Percentiles rank a stretch among this genome's conserved stretches.
Evolutionary conservation across 2,329 filamentous ascomycete genomes (phyloP).

Genomic region (Dactylellina parvicollis): DNA sequence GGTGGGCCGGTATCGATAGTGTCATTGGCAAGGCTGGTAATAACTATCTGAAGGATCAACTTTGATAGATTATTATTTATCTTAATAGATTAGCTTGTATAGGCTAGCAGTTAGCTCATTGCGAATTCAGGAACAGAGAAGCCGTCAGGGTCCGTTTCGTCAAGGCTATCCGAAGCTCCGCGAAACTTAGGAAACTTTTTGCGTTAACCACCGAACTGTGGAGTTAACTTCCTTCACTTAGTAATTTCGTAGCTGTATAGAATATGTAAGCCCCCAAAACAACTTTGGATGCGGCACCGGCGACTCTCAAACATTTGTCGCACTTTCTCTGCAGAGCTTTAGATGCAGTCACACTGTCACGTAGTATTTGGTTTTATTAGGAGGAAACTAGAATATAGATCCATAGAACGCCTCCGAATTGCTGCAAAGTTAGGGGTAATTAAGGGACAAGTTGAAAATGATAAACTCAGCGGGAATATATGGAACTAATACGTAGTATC

Average conservation of each 20-base stretch:
- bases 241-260: neutral
- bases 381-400: too few species aligned
- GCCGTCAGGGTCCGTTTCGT: slow-evolving; percentile 8
- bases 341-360: neutral
- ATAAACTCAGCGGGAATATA: neutral
- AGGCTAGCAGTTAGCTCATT: slow-evolving; percentile 14
- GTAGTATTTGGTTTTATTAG: too few species aligned
- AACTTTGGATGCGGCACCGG: neutral
- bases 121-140: slow-evolving; percentile 27
- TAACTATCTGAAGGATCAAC: slow-evolving; percentile 12
- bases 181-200: slow-evolving; percentile 43
- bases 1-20: neutral
- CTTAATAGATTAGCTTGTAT: neutral
- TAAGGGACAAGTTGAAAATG: neutral
- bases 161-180: slow-evolving; percentile 32
- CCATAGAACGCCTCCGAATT: neutral
- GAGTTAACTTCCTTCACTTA: neutral
- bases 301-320: neutral
- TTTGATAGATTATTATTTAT: slow-evolving; percentile 1
- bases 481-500: neutral
- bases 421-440: neutral
- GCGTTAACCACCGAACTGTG: slow-evolving; percentile 7
- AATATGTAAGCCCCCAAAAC: neutral
- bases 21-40: neutral
- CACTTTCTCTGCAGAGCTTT: neutral